Base-by-base conservation (phyloP, 192 early-diverging fungal species). In the Glomus cerebriforme region DNA sequence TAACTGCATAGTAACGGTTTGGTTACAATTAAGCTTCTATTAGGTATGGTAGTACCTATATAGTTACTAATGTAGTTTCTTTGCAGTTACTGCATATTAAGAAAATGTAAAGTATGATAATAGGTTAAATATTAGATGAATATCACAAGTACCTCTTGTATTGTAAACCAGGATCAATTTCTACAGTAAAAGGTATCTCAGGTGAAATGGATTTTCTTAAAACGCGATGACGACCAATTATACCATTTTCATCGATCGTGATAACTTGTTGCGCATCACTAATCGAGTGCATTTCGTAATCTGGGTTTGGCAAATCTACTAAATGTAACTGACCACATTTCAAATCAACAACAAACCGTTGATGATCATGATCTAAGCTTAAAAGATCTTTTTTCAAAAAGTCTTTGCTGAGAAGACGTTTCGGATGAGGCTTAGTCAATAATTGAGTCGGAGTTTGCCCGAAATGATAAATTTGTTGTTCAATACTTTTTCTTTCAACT, bases 401-500 rank as follows among this genome's bases (percentile, higher is more conserved):
- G 17, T 78, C 45, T n/a, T 34, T 64, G 12, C 77, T 47, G 8
- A 22, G 54, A 27, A 59, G 32, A 10, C 86, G 79, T 58, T 87
- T 81, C 2, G 95, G 95, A 82, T 98, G 97, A 0, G 95, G 95
- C 75, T 87, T 85, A n/a, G 87, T 91, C 67, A 98, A 95, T 47
- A 98, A 86, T 80, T 96, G 95, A 29, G 92, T 91, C 5, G 93
- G 94, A 15, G 94, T 97, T 82, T 98, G 97, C 2, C 97, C 97
- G 87, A 95, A 95, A 80, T 95, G 91, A 77, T 95, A 87, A 70
- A 95, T 95, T 76, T 93, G 92, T 82, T 91, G 92, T 73, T 93
- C 92, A 35, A 93, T 92, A 47, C 91, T 89, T 65, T 85, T 82
- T 39, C 91, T 82, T 75, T 95, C 93, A 8, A 93, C 66, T 2